Base-by-base conservation (phyloP, 1,139 yeast species). In the Hanseniaspora gamundiae region DNA sequence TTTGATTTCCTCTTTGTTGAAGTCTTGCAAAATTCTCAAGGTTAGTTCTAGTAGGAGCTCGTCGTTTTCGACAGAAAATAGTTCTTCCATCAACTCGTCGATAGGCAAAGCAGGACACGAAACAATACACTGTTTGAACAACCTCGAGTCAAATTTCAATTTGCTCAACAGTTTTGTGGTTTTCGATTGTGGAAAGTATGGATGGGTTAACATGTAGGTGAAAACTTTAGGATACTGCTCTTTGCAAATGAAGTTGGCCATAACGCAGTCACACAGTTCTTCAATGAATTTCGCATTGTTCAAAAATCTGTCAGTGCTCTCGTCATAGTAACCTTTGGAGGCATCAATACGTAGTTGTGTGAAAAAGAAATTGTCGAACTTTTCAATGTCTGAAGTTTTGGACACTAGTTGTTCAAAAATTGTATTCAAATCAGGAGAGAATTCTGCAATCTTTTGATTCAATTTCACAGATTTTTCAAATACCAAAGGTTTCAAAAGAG, bases 191-290 rank as follows among this genome's bases (percentile, higher is more conserved):
- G 96, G 95, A 61, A 81, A 86, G 29, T 85, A 65, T 21, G 96
- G 95, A 63, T 86, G 95, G 2, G 95, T 84, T 49, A 88, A 68
- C 36, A 87, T 68, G 58, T 85, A 88, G 5, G 82, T 74, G 45
- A 85, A 62, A 2, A 87, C 70, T 65, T 53, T 80, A 79, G 39
- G 91, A 81, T 54, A 52, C 38, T 47, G 47, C 43, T 48, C 39
- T 42, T 48, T 41, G 16, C 21, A 28, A 17, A 45, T 41, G 45
- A 52, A 54, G 20, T 50, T 54, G n/a, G 56, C 47, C 43, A 76
- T 67, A 9, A 80, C 65, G 44, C 75, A 56, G 4, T 61, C 59
- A 14, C 77, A 68, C 8, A 80, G 64, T 38, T 65, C 62, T 36
- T 64, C 63, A 46, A 87, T 67, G 47, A 86, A 76, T 30, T 62